Percentiles rank a stretch among this genome's conserved stretches.
phyloP scores from a whole-genome alignment of 2,329 filamentous ascomycete species.

The Diaporthe longicolla region DNA sequence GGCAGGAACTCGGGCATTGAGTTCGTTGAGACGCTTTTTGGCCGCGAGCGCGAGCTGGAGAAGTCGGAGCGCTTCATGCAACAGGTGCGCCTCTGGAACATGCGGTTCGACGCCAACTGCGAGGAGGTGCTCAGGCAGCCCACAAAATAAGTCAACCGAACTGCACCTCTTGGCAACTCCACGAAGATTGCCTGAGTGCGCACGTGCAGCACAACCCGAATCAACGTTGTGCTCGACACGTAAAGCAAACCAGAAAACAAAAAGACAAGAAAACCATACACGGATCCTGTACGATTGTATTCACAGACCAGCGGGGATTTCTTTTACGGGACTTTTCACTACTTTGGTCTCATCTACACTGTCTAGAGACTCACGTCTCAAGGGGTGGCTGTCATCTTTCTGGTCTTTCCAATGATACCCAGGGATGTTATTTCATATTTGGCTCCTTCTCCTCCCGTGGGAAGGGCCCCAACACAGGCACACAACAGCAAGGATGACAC shows the following conservation, averaged over 20 bases:
- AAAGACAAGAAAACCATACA: slow-evolving; percentile 29
- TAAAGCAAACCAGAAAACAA: slow-evolving; percentile 1
- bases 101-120: slow-evolving; percentile 96
- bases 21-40: slow-evolving; percentile 97
- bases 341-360: slow-evolving; percentile 39
- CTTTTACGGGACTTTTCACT: slow-evolving; percentile 37
- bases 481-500: slow-evolving; percentile 12
- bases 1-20: slow-evolving; percentile 94
- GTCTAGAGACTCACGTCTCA: slow-evolving; percentile 40
- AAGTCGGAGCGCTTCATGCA: slow-evolving; percentile 95
- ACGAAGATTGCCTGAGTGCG: background rate
- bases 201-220: slow-evolving; percentile 9
- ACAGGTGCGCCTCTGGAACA: slow-evolving; percentile 87
- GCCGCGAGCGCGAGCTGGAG: slow-evolving; percentile 88
- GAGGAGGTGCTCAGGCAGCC: slow-evolving; percentile 84
- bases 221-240: slow-evolving; percentile 4
- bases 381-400: slow-evolving; percentile 41
- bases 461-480: slow-evolving; percentile 11
- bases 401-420: slow-evolving; percentile 43
- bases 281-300: slow-evolving; percentile 40
- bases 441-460: background rate
- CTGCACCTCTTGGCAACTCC: background rate
- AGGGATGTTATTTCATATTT: slow-evolving; percentile 37
- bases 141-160: slow-evolving; percentile 59
- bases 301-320: slow-evolving; percentile 37